Evolutionary conservation across 73 alveolate species (phyloP).

Genomic region (Paraurostyla sp.): DNA sequence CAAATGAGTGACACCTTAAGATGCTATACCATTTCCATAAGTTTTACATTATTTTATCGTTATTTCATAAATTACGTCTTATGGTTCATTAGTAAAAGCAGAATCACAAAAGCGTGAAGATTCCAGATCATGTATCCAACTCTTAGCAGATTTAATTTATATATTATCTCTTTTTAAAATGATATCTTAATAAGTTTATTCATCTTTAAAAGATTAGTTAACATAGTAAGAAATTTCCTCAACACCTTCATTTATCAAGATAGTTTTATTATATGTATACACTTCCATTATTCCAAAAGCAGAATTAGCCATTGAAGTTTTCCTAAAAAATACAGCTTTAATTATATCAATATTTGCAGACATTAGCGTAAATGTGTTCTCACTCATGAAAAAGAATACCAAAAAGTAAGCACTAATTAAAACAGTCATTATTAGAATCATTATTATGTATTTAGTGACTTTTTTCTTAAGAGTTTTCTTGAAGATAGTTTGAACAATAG

Average conservation of each 20-base stretch:
- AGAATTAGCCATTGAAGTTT: not conserved
- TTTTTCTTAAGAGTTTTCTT: not conserved
- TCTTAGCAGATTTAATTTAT: no score
- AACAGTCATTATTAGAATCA: not conserved
- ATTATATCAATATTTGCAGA: not conserved
- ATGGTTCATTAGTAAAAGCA: not conserved
- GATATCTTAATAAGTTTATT: no score
- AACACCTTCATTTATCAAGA: not conserved
- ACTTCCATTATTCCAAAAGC: not conserved
- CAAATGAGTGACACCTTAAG: not conserved
- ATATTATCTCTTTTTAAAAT: no score
- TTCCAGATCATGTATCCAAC: no score
- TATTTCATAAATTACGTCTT: not conserved
- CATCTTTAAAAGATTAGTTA: not conserved
- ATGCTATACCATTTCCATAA: not conserved
- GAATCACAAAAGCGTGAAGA: no score
- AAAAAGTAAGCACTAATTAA: slow-evolving; percentile 14
- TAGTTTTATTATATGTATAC: not conserved
- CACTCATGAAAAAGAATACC: not conserved
- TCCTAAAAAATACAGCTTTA: not conserved
- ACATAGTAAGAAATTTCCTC: not conserved
- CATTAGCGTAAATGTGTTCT: not conserved
- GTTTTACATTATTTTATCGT: not conserved
- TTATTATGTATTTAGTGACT: not conserved
- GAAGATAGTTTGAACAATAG: not conserved